These are phyloP conservation scores for Diaporthe caulivora DNA, from an alignment of 2,329 filamentous ascomycete genomes.

Conservation along the genomic window DNA sequence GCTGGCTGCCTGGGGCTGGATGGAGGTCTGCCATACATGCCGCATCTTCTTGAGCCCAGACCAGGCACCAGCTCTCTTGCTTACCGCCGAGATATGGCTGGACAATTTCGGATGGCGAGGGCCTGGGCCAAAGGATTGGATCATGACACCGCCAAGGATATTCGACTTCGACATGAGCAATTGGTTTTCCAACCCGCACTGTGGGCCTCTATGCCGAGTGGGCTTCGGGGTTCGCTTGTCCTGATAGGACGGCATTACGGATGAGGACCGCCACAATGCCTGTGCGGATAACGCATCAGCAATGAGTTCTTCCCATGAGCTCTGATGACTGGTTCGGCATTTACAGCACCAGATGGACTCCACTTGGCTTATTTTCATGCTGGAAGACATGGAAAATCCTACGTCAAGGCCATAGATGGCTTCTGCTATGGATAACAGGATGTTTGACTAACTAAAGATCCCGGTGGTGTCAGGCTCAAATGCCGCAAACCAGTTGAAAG, in stretches of 20 bases:
- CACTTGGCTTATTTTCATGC: neutral
- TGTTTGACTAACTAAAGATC: neutral
- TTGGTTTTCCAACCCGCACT: neutral
- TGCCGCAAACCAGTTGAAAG: no score
- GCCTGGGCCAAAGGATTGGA: neutral
- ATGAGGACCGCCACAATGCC: accelerated
- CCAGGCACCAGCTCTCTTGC: neutral
- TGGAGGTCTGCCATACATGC: no score
- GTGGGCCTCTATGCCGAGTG: accelerated
- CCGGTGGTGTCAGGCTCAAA: accelerated
- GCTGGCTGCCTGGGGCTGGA: no score
- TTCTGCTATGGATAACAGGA: no score
- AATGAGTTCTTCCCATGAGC: neutral
- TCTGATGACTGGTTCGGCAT: no score
- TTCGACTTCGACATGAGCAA: neutral
- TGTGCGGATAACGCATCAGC: neutral
- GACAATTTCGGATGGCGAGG: neutral
- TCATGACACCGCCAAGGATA: accelerated
- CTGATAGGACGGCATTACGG: no score
- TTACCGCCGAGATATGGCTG: no score
- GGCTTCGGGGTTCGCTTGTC: neutral
- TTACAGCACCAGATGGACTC: no score
- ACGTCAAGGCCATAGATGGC: neutral
- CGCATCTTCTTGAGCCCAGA: neutral
- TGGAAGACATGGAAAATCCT: neutral